These are phyloP conservation scores for Albizia julibrissin DNA, from an alignment of 306 rosid species.

Conservation along the genomic window DNA sequence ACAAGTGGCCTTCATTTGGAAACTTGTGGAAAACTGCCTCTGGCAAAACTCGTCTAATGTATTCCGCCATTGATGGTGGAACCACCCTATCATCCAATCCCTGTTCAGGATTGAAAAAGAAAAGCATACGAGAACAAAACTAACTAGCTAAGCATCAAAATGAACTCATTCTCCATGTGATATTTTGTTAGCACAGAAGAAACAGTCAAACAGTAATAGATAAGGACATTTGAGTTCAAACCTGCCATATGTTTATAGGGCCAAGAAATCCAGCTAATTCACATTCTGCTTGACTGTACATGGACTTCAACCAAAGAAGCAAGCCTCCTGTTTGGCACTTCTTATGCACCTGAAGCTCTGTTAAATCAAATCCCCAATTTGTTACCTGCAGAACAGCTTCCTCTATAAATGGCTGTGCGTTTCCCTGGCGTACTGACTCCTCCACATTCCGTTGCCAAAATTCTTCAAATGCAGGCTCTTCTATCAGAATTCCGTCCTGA, in stretches of 20 bases:
- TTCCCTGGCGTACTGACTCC: constrained; percentile 88
- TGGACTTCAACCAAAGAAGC: constrained; percentile 85
- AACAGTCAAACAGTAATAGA: constrained; percentile 10
- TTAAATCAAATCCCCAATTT: constrained; percentile 76
- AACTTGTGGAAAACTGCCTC: constrained; percentile 74
- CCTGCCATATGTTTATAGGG: constrained; percentile 95
- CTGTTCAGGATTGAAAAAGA: constrained; percentile 47
- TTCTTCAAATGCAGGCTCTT: constrained; percentile 63
- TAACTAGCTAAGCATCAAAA: not conserved
- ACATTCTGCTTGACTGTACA: constrained; percentile 78
- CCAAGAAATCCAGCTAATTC: constrained; percentile 84
- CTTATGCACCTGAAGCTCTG: constrained; percentile 74
- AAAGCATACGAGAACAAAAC: constrained; percentile 20
- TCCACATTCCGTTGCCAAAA: constrained; percentile 81
- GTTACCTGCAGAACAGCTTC: constrained; percentile 85
- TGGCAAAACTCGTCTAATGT: constrained; percentile 68
- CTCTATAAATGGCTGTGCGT: constrained; percentile 67
- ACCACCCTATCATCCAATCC: constrained; percentile 82
- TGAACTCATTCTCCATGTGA: not conserved
- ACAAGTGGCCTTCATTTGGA: constrained; percentile 90
- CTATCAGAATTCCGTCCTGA: constrained; percentile 79
- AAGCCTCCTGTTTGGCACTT: constrained; percentile 69
- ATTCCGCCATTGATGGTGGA: constrained; percentile 77
- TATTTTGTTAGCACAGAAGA: not conserved
- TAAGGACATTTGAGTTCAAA: constrained; percentile 37